Percentiles rank a stretch among this genome's conserved stretches.
phyloP scores from a whole-genome alignment of 352 stramenopile species.

The Peronosclerospora sorghi region DNA sequence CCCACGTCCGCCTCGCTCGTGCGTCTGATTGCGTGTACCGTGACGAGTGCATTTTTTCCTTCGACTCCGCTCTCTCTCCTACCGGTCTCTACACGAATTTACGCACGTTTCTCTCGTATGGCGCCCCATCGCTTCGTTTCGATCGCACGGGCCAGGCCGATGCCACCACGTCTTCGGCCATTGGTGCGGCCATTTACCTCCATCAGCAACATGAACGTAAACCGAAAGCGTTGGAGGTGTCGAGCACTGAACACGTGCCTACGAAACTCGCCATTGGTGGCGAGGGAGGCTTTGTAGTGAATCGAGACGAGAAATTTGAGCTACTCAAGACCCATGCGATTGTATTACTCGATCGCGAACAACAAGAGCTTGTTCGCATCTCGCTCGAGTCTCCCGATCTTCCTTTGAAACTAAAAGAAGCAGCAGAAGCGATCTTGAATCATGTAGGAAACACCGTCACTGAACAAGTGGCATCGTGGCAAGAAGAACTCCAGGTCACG shows the following conservation, averaged over 20 bases:
- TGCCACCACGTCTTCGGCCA: slow-evolving; percentile 6
- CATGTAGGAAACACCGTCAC: slow-evolving; percentile 68
- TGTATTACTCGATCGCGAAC: slow-evolving; percentile 49
- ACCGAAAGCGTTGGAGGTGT: slow-evolving; percentile 8
- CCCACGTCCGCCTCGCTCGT: slow-evolving; percentile 36
- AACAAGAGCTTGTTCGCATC: slow-evolving; percentile 26
- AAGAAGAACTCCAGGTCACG: slow-evolving; percentile 66
- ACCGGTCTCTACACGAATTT: slow-evolving; percentile 89
- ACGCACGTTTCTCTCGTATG: slow-evolving; percentile 87
- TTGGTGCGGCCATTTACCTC: slow-evolving; percentile 48
- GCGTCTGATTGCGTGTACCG: slow-evolving; percentile 86
- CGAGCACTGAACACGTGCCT: slow-evolving; percentile 13
- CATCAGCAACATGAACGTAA: slow-evolving; percentile 53
- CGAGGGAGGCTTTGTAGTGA: slow-evolving; percentile 88
- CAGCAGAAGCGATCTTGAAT: slow-evolving; percentile 48
- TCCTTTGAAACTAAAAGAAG: slow-evolving; percentile 38
- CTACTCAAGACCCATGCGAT: slow-evolving; percentile 68
- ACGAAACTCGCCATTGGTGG: slow-evolving; percentile 94
- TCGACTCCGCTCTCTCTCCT: slow-evolving; percentile 80
- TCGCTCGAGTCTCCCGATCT: slow-evolving; percentile 27
- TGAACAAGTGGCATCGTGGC: slow-evolving; percentile 73
- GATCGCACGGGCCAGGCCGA: slow-evolving; percentile 27
- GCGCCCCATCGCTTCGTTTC: slow-evolving; percentile 46
- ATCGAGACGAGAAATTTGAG: slow-evolving; percentile 84
- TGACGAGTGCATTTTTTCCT: slow-evolving; percentile 96